A percentile compares a stretch with the other conserved stretches of the same genome.
phyloP scores from a whole-genome alignment of 345 rosid species.

The Eucalyptus grandis region DNA sequence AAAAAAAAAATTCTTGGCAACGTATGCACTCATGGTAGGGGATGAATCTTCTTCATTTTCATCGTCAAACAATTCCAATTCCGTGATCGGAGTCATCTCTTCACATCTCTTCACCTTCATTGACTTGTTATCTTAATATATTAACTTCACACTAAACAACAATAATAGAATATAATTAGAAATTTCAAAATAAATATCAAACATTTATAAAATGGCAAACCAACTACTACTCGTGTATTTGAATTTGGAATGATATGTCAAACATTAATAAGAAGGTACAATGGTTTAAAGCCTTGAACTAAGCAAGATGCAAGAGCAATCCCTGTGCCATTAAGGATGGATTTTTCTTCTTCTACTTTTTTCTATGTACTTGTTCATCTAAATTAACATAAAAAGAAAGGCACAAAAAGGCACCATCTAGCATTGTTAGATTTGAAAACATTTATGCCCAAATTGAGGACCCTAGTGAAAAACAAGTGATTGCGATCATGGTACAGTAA shows the following conservation, averaged over 20 bases:
- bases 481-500: neutral
- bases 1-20: too few species aligned
- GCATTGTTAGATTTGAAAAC: neutral
- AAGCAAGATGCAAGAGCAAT: neutral
- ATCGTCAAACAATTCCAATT: too few species aligned
- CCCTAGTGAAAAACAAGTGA: neutral
- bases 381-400: neutral
- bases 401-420: neutral
- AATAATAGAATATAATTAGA: too few species aligned
- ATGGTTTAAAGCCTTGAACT: neutral
- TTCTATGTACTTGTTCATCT: neutral
- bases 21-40: accelerated
- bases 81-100: accelerated
- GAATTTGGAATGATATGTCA: too few species aligned
- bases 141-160: too few species aligned
- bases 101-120: too few species aligned
- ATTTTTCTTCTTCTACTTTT: neutral
- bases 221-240: too few species aligned
- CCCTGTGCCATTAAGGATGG: neutral
- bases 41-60: too few species aligned
- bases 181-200: too few species aligned
- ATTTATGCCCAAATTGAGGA: neutral
- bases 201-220: too few species aligned
- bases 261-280: neutral
- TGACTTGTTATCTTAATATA: too few species aligned